Base-by-base conservation (phyloP, 192 early-diverging fungal species). In the Mortierella claussenii region DNA sequence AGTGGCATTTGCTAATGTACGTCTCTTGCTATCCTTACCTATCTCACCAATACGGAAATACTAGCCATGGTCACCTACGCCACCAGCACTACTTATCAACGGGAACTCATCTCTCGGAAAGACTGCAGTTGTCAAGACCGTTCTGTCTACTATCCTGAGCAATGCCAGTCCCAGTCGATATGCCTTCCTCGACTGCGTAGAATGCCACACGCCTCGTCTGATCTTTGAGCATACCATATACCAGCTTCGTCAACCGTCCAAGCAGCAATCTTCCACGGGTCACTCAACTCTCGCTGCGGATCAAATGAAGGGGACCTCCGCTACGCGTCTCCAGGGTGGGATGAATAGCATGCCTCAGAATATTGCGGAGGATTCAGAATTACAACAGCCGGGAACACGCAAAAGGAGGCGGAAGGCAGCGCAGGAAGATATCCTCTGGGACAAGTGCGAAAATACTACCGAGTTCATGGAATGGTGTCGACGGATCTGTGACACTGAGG, bases 221-320 rank as follows among this genome's bases (percentile, higher is more conserved):
- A 64, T 97, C 26, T 94, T 94, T 79, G 94, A 97, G 48, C 87
- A 87, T 24, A 85, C 85, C 17, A 81, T 95, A 53, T 88, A 91
- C 59, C 85, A 92, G 42, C 85, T 89, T 62, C 64, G 82, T 2
- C 87, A 80, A 0, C 79, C 80, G n/a, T 65, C 60, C 27, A 88
- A 89, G 10, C 32, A 30, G 18, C 27, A 2, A 24, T 6, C 47
- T 15, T 32, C 49, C 31, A 9, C 48, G 3, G 21, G 1, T 24
- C 3, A 15, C 6, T 11, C 15, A 2, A 2, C 45, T n/a, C 21
- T 20, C 24, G 4, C 9, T 42, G 47, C 46, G n/a, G 45, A 49
- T 11, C 24, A 60, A 49, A 36, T 40, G 37, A n/a, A 26, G 11
- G 27, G 12, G 24, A 43, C 15, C 5, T 20, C 24, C 33, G 47